phyloP scores from a whole-genome alignment of 2,329 filamentous ascomycete genomes.

The Davidsoniella virescens region DNA sequence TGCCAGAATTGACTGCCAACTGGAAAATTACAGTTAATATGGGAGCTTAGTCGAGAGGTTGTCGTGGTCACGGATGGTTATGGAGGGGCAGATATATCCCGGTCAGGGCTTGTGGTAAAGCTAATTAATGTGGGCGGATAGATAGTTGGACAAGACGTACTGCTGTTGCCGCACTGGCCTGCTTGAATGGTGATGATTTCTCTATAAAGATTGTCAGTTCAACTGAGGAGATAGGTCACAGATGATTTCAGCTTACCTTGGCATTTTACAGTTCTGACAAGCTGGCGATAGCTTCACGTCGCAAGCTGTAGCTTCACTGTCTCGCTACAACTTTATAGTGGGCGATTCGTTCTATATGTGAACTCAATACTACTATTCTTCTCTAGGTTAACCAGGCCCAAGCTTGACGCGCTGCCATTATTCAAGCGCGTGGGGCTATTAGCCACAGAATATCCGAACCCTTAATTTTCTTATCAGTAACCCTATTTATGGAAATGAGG shows the following conservation, averaged over 20 bases:
- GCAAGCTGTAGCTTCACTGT: conserved; percentile 1
- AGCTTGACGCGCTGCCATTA: too few species aligned
- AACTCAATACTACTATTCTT: too few species aligned
- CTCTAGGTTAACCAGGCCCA: too few species aligned
- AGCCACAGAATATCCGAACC: too few species aligned
- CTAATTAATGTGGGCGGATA: conserved; percentile 15
- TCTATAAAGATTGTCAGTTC: conserved; percentile 29
- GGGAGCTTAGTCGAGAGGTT: neutral
- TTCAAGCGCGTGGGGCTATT: too few species aligned
- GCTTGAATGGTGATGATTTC: conserved; percentile 99
- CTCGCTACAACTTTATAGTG: too few species aligned
- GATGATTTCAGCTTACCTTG: conserved; percentile 11
- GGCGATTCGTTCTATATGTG: too few species aligned
- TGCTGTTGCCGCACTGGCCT: conserved; percentile 98
- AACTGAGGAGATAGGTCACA: neutral
- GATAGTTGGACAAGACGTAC: conserved; percentile 37
- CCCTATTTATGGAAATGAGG: too few species aligned
- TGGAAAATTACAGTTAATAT: conserved; percentile 25
- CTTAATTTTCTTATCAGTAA: too few species aligned
- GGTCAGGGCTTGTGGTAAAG: neutral
- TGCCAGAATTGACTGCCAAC: conserved; percentile 98
- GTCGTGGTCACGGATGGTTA: neutral
- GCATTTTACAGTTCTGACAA: conserved; percentile 10
- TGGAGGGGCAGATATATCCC: conserved; percentile 14
- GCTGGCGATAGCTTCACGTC: conserved; percentile 1